phyloP scores from a whole-genome alignment of 2,329 filamentous ascomycete species.

The Thielaviopsis cerberus region DNA sequence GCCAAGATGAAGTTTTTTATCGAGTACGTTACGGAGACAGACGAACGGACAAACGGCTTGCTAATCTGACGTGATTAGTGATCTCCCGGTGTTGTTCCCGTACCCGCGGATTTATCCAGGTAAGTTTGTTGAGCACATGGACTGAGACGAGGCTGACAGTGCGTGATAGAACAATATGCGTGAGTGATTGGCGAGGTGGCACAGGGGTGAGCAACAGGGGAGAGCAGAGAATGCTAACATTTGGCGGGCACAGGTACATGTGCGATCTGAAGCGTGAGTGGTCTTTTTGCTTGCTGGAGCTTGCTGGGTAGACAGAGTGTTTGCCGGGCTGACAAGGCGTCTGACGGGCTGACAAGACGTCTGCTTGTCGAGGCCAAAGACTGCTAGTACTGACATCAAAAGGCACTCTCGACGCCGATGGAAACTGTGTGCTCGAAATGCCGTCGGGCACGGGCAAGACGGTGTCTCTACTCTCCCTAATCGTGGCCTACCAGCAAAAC shows the following conservation, averaged over 20 bases:
- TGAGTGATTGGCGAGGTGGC: conserved; percentile 13
- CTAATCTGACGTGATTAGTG: conserved; percentile 20
- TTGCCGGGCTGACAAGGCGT: no score
- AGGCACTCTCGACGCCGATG: conserved; percentile 76
- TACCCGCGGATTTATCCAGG: conserved; percentile 41
- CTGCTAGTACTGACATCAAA: no score
- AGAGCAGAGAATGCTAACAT: background rate
- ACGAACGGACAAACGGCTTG: no score
- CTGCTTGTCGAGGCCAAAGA: no score
- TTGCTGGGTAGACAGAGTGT: no score
- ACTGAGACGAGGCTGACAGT: background rate
- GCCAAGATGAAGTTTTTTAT: conserved; percentile 33
- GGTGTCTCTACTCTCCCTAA: conserved; percentile 81
- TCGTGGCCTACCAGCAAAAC: conserved; percentile 88
- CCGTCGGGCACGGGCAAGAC: conserved; percentile 97
- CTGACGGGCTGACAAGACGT: no score
- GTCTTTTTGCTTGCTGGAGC: background rate
- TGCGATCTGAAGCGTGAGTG: conserved; percentile 35
- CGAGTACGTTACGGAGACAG: no score
- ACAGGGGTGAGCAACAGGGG: conserved; percentile 4
- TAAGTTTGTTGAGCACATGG: conserved; percentile 16
- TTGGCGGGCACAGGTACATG: conserved; percentile 28
- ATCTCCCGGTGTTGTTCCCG: conserved; percentile 38
- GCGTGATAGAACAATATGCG: conserved; percentile 34
- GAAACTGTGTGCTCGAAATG: conserved; percentile 96